Base-by-base conservation (phyloP, 345 rosid genomes). In the Pistacia integerrima region DNA sequence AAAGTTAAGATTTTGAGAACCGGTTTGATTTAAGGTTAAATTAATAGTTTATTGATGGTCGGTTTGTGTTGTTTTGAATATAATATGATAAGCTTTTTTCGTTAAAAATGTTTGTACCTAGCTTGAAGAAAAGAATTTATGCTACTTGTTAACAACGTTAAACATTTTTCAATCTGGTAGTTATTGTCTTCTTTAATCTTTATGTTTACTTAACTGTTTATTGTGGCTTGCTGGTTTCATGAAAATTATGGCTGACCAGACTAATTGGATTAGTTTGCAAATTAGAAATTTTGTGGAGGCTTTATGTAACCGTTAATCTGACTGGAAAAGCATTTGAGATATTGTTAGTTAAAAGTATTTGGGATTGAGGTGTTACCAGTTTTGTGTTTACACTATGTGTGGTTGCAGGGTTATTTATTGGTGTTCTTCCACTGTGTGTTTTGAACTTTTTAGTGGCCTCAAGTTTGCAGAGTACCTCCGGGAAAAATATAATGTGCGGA, bases 41-140 rank as follows among this genome's bases (percentile, higher is more conserved):
- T 41, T 41, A 5, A 41, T 41, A 41, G 8, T 41, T 41, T 41
- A 7, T 41, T 41, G 46, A 5, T 8, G 46, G 46, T 41, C 8
- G 46, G 9, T 41, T 41, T 8, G 1, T 41, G 46, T 41, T 41
- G 46, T 41, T 41, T 41, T 41, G 46, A 54, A 54, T 54, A 54
- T 54, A 16, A n/a, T 63, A 58, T 33, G 38, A 28, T 51, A 8
- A 3, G 20, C 8, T 51, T 69, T 11, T 25, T 25, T 25, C 25
- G 25, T 25, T 25, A 25, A 25, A 25, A 25, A 25, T 28, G 28
- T 16, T 35, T 36, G 66, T 36, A 46, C 33, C 2, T 54, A 7
- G 68, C 25, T 33, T 49, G 81, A 72, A 78, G 81, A 41, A 61
- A 72, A 72, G 69, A 66, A 78, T 78, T 22, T 17, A 55, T 65